A percentile compares a stretch with the other conserved stretches of the same genome.
Conservation (phyloP, 768 basidiomycete species). For the Lanmaoa rubissima region DNA sequence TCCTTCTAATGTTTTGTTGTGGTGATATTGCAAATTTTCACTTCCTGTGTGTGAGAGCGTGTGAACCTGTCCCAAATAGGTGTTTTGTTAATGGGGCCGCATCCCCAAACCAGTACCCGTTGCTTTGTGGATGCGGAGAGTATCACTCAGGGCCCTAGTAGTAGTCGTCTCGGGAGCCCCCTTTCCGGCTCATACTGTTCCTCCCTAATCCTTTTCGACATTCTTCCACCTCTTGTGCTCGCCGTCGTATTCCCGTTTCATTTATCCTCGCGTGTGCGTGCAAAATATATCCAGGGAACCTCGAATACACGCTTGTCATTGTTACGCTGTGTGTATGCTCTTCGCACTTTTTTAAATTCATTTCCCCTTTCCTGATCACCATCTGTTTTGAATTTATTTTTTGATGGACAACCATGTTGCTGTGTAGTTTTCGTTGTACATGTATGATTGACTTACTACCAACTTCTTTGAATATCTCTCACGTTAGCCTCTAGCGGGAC, state of each 20-base stretch:
- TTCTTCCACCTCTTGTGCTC: not conserved
- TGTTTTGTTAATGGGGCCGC: too few relatives aligned
- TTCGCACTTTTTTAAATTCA: constrained; percentile 3
- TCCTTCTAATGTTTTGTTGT: too few relatives aligned
- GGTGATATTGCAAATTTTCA: too few relatives aligned
- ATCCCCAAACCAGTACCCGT: too few relatives aligned
- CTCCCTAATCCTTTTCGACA: not conserved
- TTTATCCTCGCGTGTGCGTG: constrained; percentile 3
- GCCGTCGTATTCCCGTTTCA: not conserved
- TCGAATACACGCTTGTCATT: constrained; percentile 19
- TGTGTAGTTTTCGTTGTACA: constrained; percentile 1
- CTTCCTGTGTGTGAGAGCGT: too few relatives aligned
- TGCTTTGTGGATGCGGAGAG: too few relatives aligned
- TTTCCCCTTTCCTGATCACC: not conserved
- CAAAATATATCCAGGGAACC: constrained; percentile 10
- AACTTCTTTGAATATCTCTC: not conserved
- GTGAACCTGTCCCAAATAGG: too few relatives aligned
- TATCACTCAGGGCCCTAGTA: too few relatives aligned
- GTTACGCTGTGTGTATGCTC: constrained; percentile 13
- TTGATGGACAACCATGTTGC: not conserved
- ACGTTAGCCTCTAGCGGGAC: too few relatives aligned
- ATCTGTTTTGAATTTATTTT: not conserved
- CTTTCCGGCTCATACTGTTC: not conserved
- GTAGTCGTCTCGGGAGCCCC: too few relatives aligned
- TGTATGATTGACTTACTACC: too few relatives aligned